Percentiles rank a stretch among this genome's conserved stretches.
Conservation (phyloP, 1,284 basidiomycete genomes). For the Hymenochaete sp. region DNA sequence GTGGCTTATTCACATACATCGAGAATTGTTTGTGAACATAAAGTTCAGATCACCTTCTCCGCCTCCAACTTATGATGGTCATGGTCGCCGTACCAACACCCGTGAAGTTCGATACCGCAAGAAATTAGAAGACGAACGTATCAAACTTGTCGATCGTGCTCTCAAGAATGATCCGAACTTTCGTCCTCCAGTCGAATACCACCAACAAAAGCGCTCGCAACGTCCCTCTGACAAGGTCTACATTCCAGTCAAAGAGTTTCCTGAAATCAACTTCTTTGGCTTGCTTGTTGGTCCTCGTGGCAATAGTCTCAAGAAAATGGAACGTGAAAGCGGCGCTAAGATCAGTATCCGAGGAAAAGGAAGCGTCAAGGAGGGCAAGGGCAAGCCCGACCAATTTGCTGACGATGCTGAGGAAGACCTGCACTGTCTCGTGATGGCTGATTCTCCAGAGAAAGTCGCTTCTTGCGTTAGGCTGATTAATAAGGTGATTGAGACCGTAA, state of each 20-base stretch:
- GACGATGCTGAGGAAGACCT: conserved; percentile 98
- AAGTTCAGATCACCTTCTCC: conserved; percentile 82
- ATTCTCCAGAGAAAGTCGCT: conserved; percentile 86
- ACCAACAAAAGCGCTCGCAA: conserved; percentile 86
- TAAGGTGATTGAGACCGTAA: conserved; percentile 93
- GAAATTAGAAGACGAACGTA: conserved; percentile 96
- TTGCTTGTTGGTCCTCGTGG: conserved; percentile 96
- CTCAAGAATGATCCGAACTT: conserved; percentile 98
- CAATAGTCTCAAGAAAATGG: conserved; percentile 99
- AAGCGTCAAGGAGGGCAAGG: conserved; percentile 97
- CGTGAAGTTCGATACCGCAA: conserved; percentile 97
- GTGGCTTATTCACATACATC: conserved; percentile 16
- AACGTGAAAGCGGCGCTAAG: conserved; percentile 94
- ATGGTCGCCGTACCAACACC: conserved; percentile 96
- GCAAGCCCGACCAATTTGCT: conserved; percentile 83
- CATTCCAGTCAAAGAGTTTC: conserved; percentile 98
- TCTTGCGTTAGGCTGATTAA: conserved; percentile 94
- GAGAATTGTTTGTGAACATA: conserved; percentile 3
- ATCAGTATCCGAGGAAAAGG: conserved; percentile 98
- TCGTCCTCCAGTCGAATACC: conserved; percentile 92
- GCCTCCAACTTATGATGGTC: conserved; percentile 93
- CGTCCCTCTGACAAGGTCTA: conserved; percentile 97
- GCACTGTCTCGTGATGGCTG: conserved; percentile 94
- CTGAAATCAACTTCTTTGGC: conserved; percentile 99
- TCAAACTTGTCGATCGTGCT: conserved; percentile 87